Percentiles rank a stretch among this genome's conserved stretches.
Evolutionary conservation across 345 rosid genomes (phyloP).

Genomic region (Melaleuca quinquenervia): DNA sequence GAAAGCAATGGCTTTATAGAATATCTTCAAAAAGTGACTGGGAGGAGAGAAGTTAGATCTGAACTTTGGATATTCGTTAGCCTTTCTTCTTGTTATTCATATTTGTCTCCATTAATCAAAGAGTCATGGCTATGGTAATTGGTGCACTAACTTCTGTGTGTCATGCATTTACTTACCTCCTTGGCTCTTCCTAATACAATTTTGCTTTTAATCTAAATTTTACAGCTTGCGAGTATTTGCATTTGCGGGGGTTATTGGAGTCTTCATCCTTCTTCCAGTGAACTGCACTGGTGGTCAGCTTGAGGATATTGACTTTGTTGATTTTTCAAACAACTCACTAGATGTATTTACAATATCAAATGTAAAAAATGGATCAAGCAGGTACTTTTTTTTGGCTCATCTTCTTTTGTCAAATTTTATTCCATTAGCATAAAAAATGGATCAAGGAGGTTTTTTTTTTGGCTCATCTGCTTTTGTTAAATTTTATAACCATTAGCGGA

Average conservation of each 20-base stretch:
- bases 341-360: conserved; percentile 83
- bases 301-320: conserved; percentile 41
- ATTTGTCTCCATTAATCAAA: neutral
- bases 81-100: neutral
- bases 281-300: conserved; percentile 68
- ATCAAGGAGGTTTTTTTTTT: conserved; percentile 16
- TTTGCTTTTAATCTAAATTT: conserved; percentile 22
- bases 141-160: neutral
- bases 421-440: conserved; percentile 17
- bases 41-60: neutral
- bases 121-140: neutral
- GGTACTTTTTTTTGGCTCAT: neutral
- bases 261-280: conserved; percentile 84
- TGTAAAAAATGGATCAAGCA: conserved; percentile 43
- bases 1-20: neutral
- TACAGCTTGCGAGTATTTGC: conserved; percentile 86
- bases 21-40: neutral
- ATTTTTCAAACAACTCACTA: conserved; percentile 63
- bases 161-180: neutral
- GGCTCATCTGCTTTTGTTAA: neutral
- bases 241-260: conserved; percentile 78
- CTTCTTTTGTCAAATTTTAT: too few species aligned
- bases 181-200: neutral
- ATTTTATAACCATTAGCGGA: neutral
- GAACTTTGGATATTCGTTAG: neutral